These are phyloP conservation scores for Thalassiosira mediterranea DNA, from an alignment of 352 stramenopile species.

Conservation along the genomic window DNA sequence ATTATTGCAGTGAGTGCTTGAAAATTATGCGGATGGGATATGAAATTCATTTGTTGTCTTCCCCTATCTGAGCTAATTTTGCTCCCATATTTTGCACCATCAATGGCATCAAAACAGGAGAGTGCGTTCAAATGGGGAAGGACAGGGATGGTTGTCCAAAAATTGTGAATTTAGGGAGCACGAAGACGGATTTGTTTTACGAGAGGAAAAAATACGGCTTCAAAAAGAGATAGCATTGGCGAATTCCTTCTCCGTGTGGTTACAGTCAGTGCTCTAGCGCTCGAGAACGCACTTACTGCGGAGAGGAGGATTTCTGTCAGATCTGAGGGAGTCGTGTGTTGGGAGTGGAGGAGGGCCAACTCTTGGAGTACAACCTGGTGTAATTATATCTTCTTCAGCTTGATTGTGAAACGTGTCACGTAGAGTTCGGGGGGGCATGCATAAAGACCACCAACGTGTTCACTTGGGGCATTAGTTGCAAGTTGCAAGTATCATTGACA, in stretches of 20 bases:
- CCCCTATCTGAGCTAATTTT: too few relatives aligned
- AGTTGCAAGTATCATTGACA: too few relatives aligned
- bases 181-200: constrained; percentile 97
- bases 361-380: too few relatives aligned
- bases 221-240: constrained; percentile 75
- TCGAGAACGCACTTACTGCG: too few relatives aligned
- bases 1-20: constrained; percentile 96
- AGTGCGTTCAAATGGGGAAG: constrained; percentile 95
- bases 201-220: constrained; percentile 96
- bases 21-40: too few relatives aligned
- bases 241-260: constrained; percentile 3
- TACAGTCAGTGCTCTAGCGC: too few relatives aligned
- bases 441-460: too few relatives aligned
- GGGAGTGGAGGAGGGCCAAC: too few relatives aligned
- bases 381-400: too few relatives aligned
- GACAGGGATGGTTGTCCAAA: constrained; percentile 98
- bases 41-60: background rate
- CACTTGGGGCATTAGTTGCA: too few relatives aligned
- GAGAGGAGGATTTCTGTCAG: background rate
- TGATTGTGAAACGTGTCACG: too few relatives aligned
- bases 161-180: constrained; percentile 93
- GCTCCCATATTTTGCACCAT: constrained; percentile 4
- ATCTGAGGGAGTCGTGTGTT: background rate
- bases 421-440: too few relatives aligned
- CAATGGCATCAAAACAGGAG: constrained; percentile 39